A percentile compares a stretch with the other conserved stretches of the same genome.
These are phyloP conservation scores for Nicotiana knightiana DNA, from an alignment of 257 asterid species.

Conservation along the genomic window DNA sequence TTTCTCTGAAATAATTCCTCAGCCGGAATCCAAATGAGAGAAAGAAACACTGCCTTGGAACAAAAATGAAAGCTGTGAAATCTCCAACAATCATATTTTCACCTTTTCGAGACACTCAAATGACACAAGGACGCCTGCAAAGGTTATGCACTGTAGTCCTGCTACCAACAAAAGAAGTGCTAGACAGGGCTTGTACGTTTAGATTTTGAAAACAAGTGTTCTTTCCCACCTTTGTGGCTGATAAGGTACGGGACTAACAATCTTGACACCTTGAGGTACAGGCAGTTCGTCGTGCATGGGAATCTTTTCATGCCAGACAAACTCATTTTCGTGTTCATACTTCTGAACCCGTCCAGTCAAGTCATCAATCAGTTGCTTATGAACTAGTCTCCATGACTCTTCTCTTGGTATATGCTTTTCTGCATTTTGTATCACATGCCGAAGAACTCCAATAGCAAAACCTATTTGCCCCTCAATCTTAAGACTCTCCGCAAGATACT, in stretches of 20 bases:
- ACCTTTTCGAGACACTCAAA: neutral
- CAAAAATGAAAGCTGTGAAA: too few species aligned
- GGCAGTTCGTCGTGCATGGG: constrained; percentile 31
- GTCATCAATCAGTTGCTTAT: constrained; percentile 32
- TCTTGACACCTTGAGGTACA: constrained; percentile 34
- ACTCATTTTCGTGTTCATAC: constrained; percentile 55
- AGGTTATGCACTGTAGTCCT: neutral
- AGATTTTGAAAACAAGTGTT: constrained; percentile 22
- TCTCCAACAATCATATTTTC: neutral
- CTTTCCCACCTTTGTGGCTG: constrained; percentile 38
- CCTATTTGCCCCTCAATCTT: constrained; percentile 46
- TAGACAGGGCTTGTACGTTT: neutral
- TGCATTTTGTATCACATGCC: constrained; percentile 24
- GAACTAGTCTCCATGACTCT: constrained; percentile 40
- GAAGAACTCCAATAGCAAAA: constrained; percentile 47
- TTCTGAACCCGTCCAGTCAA: constrained; percentile 29
- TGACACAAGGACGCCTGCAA: neutral
- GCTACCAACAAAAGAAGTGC: neutral
- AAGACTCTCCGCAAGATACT: constrained; percentile 37
- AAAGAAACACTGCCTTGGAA: too few species aligned
- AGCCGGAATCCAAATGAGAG: too few species aligned
- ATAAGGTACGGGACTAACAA: constrained; percentile 39
- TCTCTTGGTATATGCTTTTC: constrained; percentile 38
- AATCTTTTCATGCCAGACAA: constrained; percentile 51
- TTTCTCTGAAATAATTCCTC: too few species aligned